A percentile compares a stretch with the other conserved stretches of the same genome.
Conservation (phyloP, 169 alveolate species). For the Plasmodium knowlesi region DNA sequence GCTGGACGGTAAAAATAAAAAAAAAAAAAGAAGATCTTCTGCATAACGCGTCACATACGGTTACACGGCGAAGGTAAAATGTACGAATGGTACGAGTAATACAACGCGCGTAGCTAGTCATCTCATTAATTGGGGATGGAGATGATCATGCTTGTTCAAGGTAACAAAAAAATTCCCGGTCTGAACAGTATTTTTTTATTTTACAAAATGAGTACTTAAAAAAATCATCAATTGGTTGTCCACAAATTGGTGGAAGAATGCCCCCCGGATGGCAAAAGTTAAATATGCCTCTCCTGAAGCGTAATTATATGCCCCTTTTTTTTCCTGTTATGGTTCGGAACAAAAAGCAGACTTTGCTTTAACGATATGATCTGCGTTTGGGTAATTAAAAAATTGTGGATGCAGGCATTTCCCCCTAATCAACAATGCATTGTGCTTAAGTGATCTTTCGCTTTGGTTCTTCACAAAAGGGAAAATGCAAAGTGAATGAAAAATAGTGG, state of each 20-base stretch:
- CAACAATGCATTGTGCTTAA: background rate
- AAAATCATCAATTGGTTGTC: background rate
- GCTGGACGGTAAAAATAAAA: background rate
- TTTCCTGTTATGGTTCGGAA: background rate
- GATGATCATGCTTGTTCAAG: background rate
- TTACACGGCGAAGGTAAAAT: background rate
- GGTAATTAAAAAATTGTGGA: background rate
- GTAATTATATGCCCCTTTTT: background rate
- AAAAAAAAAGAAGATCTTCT: too few relatives aligned
- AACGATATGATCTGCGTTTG: background rate
- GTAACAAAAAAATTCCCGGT: background rate
- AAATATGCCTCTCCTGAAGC: background rate
- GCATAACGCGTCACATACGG: background rate
- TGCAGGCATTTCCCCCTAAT: background rate
- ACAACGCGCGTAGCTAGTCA: background rate
- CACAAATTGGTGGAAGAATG: background rate
- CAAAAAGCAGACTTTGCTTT: background rate
- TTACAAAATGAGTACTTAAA: background rate
- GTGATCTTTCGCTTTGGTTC: background rate
- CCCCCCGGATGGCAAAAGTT: background rate
- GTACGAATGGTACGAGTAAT: background rate
- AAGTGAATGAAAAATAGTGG: background rate
- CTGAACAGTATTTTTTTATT: background rate
- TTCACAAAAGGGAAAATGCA: background rate
- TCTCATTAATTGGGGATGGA: background rate